phyloP scores from a whole-genome alignment of 1,284 basidiomycete genomes.

The Dichomitus squalens region DNA sequence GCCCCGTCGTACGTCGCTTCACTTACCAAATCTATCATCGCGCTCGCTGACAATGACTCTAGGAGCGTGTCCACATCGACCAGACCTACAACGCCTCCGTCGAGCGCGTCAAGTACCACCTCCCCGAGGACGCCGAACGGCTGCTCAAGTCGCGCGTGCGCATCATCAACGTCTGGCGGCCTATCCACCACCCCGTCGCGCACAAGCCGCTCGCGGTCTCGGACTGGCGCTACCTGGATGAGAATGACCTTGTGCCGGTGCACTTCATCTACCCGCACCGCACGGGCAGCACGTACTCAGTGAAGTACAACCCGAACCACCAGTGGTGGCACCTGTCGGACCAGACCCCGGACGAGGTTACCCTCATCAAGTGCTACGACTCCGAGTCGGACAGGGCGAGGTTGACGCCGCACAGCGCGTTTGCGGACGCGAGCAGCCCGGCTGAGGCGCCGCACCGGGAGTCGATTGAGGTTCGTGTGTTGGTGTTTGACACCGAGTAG shows the following conservation, averaged over 20 bases:
- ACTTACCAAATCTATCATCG: not conserved
- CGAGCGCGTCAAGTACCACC: slow-evolving; percentile 53
- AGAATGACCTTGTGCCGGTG: slow-evolving; percentile 27
- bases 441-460: slow-evolving; percentile 42
- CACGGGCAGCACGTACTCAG: slow-evolving; percentile 55
- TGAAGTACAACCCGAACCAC: slow-evolving; percentile 52
- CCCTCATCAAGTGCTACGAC: slow-evolving; percentile 52
- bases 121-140: slow-evolving; percentile 43
- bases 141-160: slow-evolving; percentile 53
- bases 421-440: slow-evolving; percentile 42
- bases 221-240: slow-evolving; percentile 42
- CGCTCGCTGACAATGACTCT: not conserved
- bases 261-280: slow-evolving; percentile 28
- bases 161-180: slow-evolving; percentile 61
- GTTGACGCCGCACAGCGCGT: slow-evolving; percentile 51
- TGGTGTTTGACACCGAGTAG: slow-evolving; percentile 40
- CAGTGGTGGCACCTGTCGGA: slow-evolving; percentile 58
- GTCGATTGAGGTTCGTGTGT: slow-evolving; percentile 45
- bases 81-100: slow-evolving; percentile 53
- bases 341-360: slow-evolving; percentile 48
- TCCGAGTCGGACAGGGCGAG: slow-evolving; percentile 41
- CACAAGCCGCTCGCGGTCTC: slow-evolving; percentile 52
- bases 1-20: slow-evolving; percentile 16
- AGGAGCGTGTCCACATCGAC: slow-evolving; percentile 52
- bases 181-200: slow-evolving; percentile 45